These are phyloP conservation scores for Usnea hakonensis DNA, from an alignment of 495 filamentous ascomycete genomes.

Conservation along the genomic window DNA sequence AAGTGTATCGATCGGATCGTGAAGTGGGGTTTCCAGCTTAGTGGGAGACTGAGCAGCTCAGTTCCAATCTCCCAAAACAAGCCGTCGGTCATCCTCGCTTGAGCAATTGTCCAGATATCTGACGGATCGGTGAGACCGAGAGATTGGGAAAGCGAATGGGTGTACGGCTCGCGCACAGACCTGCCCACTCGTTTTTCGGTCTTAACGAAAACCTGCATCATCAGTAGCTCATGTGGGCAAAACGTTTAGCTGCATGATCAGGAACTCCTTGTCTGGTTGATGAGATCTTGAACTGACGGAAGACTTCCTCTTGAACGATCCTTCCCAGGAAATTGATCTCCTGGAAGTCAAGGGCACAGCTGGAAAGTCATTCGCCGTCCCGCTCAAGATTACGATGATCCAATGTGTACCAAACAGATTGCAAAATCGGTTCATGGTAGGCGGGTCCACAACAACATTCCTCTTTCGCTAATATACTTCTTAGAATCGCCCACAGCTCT, in stretches of 20 bases:
- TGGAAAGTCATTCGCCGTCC: not conserved
- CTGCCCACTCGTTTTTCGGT: not conserved
- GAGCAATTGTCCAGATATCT: not conserved
- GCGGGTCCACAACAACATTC: not conserved
- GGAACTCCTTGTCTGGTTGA: not conserved
- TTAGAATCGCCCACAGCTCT: not conserved
- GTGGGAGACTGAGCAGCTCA: not conserved
- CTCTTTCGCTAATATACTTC: not conserved
- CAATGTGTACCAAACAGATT: not conserved
- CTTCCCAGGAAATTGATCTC: not conserved
- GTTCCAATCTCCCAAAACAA: not conserved
- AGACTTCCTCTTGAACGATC: not conserved
- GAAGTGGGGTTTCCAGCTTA: not conserved
- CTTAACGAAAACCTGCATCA: not conserved
- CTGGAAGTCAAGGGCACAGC: not conserved
- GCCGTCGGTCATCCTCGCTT: not conserved
- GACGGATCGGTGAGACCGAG: not conserved
- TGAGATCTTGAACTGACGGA: not conserved
- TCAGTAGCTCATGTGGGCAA: not conserved
- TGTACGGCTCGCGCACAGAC: not conserved
- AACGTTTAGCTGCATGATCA: not conserved
- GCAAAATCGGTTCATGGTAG: not conserved
- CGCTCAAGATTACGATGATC: not conserved
- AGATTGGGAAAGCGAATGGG: not conserved
- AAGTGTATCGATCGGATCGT: not conserved